Base-by-base conservation (phyloP, 2,329 filamentous ascomycete genomes). In the Neofusicoccum kwambonambiense region DNA sequence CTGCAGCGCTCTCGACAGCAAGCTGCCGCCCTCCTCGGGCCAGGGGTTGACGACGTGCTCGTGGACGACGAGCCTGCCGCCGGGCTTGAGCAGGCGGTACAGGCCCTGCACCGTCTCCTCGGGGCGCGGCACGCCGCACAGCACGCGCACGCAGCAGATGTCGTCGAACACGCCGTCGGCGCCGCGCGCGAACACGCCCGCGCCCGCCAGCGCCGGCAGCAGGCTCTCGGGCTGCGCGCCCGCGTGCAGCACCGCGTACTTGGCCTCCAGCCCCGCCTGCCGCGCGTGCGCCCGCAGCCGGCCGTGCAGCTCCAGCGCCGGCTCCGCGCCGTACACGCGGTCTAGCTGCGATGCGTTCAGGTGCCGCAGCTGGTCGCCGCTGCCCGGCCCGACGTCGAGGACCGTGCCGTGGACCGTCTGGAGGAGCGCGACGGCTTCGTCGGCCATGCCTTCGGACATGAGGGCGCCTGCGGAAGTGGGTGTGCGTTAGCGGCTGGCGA, bases 21-120 rank as follows among this genome's bases (percentile, higher is more conserved):
- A 12, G 41, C 78, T 81, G 5, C 82, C 83, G 2, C 45, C 62
- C 35, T 35, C n/a, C 54, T 65, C 47, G 49, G 75, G 74, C 80
- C 82, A 85, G 1, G 81, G 79, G 69, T 84, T 86, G 27, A 75
- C 79, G 12, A 86, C 81, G 75, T 87, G 85, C 72, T 87, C 85
- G 60, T 79, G 82, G 31, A 87, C 75, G 17, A 87, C 73, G 74
- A 87, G 72, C 63, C 83, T 74, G 0, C 85, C 85, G 2, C 85
- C 84, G 0, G 84, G 84, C 66, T 81, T 83, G 44, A 87, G 70
- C 66, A 87, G 69, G 0, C 69, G 69, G 70, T 86, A 86, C 42
- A 87, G 67, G 1, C 80, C 78, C 1, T 71, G 70, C 15, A 81
- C 75, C 2, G 82, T 83, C 57, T 77, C 73, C 54, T 81, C 76